Evolutionary conservation across 495 filamentous ascomycete species (phyloP).

Genomic region (Cercophora sp.): DNA sequence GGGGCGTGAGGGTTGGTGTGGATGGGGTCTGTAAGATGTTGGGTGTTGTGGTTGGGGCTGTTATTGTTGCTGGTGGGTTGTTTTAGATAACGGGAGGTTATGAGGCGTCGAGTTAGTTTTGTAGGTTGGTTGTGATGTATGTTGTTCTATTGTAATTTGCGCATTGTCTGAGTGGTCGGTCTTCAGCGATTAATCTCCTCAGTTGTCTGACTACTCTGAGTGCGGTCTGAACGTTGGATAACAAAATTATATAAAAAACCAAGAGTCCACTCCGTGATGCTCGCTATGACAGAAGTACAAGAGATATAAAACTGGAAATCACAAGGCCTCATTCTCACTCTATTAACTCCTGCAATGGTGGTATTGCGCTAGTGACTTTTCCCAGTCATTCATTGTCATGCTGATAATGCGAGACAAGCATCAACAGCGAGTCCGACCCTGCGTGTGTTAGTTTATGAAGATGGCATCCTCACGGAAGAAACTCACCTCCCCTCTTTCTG

Average conservation of each 20-base stretch:
- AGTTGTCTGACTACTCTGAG: too few relatives aligned
- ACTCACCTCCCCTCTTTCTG: conserved; percentile 87
- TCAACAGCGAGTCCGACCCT: conserved; percentile 89
- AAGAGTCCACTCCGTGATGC: conserved; percentile 3
- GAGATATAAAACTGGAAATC: background rate
- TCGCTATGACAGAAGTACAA: conserved; percentile 7
- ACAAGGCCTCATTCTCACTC: background rate
- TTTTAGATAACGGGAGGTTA: too few relatives aligned
- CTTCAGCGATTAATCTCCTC: too few relatives aligned
- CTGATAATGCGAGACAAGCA: conserved; percentile 78
- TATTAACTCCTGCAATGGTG: background rate
- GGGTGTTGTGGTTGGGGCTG: too few relatives aligned
- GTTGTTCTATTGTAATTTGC: too few relatives aligned
- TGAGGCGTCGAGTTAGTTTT: too few relatives aligned
- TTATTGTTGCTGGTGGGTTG: too few relatives aligned
- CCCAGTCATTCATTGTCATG: conserved; percentile 23
- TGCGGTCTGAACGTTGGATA: too few relatives aligned
- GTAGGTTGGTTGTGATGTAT: too few relatives aligned
- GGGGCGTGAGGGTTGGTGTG: too few relatives aligned
- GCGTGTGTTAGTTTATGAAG: conserved; percentile 19
- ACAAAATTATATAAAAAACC: background rate
- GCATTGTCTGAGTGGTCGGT: too few relatives aligned
- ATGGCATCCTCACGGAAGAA: background rate
- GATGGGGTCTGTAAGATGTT: too few relatives aligned
- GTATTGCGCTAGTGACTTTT: background rate